These are phyloP conservation scores for Phalaenopsis hybrid DNA, from an alignment of 116 monocot genomes.

Conservation along the genomic window DNA sequence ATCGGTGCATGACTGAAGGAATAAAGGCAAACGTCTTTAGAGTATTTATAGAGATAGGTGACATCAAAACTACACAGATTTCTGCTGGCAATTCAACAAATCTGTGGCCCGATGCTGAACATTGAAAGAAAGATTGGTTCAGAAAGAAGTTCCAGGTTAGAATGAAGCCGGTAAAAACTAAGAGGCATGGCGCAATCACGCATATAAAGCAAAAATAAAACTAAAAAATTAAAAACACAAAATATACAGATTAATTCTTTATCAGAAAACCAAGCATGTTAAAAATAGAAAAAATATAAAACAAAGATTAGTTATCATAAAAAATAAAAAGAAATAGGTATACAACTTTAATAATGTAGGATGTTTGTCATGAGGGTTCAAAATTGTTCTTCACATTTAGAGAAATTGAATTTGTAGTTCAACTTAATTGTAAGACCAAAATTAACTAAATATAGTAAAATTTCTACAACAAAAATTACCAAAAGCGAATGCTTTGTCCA, in stretches of 20 bases:
- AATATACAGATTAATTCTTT: background rate
- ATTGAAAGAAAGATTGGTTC: background rate
- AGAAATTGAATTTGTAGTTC: background rate
- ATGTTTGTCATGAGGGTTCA: background rate
- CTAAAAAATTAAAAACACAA: background rate
- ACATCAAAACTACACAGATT: conserved; percentile 51
- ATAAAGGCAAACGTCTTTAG: conserved; percentile 35
- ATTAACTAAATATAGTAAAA: background rate
- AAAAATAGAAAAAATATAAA: background rate
- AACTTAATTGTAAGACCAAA: background rate
- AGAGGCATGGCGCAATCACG: background rate
- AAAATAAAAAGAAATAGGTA: background rate
- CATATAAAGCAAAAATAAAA: background rate
- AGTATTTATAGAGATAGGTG: conserved; percentile 23
- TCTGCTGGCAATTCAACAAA: conserved; percentile 67
- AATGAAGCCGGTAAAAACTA: background rate
- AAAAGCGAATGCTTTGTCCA: too few relatives aligned
- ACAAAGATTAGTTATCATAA: background rate
- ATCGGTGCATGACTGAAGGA: conserved; percentile 55
- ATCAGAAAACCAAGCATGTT: too few relatives aligned
- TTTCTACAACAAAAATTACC: too few relatives aligned
- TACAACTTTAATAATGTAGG: background rate
- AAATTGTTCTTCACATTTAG: background rate
- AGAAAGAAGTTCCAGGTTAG: background rate
- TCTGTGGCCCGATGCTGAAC: conserved; percentile 12